Percentiles rank a stretch among this genome's conserved stretches.
phyloP scores from a whole-genome alignment of 2,329 filamentous ascomycete genomes.

The Trichoderma arundinaceum region DNA sequence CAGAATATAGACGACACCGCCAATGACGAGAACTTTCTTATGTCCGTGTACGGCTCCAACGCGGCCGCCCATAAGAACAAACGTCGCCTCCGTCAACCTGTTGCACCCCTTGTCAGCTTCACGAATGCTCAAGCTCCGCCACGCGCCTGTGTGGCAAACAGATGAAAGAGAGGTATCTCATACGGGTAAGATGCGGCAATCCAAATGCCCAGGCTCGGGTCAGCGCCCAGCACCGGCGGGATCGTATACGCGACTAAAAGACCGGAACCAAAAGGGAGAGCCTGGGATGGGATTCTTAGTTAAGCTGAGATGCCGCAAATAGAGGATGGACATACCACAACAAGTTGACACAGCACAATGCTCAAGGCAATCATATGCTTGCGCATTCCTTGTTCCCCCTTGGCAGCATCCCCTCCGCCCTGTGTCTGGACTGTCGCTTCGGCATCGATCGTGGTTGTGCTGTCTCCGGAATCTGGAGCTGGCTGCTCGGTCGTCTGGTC shows the following conservation, averaged over 20 bases:
- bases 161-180: background rate
- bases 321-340: slow-evolving; percentile 11
- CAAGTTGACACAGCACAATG: slow-evolving; percentile 25
- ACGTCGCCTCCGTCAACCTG: slow-evolving; percentile 18
- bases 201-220: slow-evolving; percentile 14
- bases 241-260: slow-evolving; percentile 21
- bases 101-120: background rate
- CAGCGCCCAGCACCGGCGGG: background rate
- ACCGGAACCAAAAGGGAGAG: slow-evolving; percentile 28
- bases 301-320: background rate
- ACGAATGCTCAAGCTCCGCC: background rate
- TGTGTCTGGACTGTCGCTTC: background rate
- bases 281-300: background rate
- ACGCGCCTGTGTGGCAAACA: background rate
- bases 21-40: slow-evolving; percentile 20
- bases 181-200: slow-evolving; percentile 25
- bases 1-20: background rate
- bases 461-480: background rate
- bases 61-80: slow-evolving; percentile 23
- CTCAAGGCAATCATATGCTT: slow-evolving; percentile 18
- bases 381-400: background rate
- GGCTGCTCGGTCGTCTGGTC: background rate
- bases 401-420: background rate
- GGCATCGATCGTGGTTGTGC: slow-evolving; percentile 24
- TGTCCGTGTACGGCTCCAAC: slow-evolving; percentile 18